Evolutionary conservation across 2,329 filamentous ascomycete genomes (phyloP).

Genomic region (Parascedosporium putredinis): DNA sequence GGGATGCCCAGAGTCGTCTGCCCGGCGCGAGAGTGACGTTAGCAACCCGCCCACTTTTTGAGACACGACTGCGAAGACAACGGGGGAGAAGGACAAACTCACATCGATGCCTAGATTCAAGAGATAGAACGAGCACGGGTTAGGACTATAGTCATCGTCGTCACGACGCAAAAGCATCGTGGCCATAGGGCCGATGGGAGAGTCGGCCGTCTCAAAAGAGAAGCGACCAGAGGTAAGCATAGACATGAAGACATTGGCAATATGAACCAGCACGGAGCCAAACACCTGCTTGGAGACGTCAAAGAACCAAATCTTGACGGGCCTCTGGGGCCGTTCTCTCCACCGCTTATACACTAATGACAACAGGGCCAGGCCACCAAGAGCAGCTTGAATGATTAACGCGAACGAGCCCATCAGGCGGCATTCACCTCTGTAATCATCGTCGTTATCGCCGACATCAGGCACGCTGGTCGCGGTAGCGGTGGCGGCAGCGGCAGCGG

Average conservation of each 20-base stretch:
- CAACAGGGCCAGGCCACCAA: conserved; percentile 72
- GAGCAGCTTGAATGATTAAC: conserved; percentile 75
- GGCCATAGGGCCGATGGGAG: conserved; percentile 25
- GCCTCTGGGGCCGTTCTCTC: conserved; percentile 82
- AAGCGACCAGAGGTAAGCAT: conserved; percentile 88
- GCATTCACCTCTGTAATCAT: conserved; percentile 60
- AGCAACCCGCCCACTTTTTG: conserved; percentile 9
- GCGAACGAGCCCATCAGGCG: conserved; percentile 83
- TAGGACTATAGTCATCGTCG: conserved; percentile 55
- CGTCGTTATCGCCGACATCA: conserved; percentile 22
- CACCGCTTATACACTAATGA: conserved; percentile 90
- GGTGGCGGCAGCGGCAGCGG: conserved; percentile 19
- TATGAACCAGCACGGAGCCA: conserved; percentile 80
- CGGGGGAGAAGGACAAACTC: conserved; percentile 27
- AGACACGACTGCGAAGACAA: neutral
- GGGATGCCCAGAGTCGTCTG: conserved; percentile 94
- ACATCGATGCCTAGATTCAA: conserved; percentile 93
- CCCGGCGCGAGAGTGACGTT: conserved; percentile 11
- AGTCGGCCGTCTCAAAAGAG: conserved; percentile 48
- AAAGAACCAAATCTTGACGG: conserved; percentile 95
- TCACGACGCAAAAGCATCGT: conserved; percentile 31
- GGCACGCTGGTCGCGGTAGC: conserved; percentile 17
- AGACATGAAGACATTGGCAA: conserved; percentile 91
- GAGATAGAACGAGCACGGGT: conserved; percentile 94
- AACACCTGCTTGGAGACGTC: conserved; percentile 97